Conservation (phyloP, 2,329 filamentous ascomycete genomes). For the Raffaelea ambrosiae region DNA sequence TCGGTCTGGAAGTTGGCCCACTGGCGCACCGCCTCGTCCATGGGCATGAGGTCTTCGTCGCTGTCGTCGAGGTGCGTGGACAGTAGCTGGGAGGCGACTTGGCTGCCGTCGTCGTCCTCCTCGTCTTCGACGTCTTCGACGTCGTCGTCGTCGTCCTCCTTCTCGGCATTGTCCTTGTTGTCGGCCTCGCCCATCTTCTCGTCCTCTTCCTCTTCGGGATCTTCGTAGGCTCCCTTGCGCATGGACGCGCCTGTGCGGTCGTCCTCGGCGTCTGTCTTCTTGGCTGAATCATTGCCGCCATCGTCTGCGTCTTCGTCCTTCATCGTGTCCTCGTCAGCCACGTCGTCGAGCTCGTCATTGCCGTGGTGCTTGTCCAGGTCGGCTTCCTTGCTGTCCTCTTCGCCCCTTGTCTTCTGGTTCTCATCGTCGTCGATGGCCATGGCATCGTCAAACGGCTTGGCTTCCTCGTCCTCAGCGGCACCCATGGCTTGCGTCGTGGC, state of each 20-base stretch:
- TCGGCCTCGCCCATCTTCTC: constrained; percentile 1
- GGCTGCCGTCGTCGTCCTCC: constrained; percentile 38
- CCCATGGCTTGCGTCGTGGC: constrained; percentile 90
- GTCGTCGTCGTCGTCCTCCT: constrained; percentile 4
- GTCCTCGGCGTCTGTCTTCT: constrained; percentile 38
- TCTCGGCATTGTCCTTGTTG: too few relatives aligned
- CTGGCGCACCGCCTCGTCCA: constrained; percentile 55
- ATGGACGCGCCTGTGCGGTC: constrained; percentile 52
- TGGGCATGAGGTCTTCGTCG: constrained; percentile 31
- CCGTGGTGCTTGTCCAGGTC: constrained; percentile 44
- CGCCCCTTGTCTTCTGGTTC: constrained; percentile 57
- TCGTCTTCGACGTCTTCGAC: constrained; percentile 41
- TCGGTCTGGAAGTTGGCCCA: constrained; percentile 80
- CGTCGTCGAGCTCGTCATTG: constrained; percentile 31
- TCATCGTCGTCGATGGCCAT: constrained; percentile 80
- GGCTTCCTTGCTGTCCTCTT: constrained; percentile 2
- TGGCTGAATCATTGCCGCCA: constrained; percentile 29
- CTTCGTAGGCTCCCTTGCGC: constrained; percentile 42
- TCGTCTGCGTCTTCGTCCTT: constrained; percentile 26
- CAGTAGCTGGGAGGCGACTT: constrained; percentile 51
- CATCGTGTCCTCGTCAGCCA: constrained; percentile 28
- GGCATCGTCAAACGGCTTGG: constrained; percentile 70
- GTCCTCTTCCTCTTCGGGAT: neutral
- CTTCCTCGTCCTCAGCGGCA: constrained; percentile 72
- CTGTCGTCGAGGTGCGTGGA: constrained; percentile 58